Evolutionary conservation across 2,329 filamentous ascomycete species (phyloP), one percentile per base, ranked within the genome.

Genomic region (Aspergillus versicolor): DNA sequence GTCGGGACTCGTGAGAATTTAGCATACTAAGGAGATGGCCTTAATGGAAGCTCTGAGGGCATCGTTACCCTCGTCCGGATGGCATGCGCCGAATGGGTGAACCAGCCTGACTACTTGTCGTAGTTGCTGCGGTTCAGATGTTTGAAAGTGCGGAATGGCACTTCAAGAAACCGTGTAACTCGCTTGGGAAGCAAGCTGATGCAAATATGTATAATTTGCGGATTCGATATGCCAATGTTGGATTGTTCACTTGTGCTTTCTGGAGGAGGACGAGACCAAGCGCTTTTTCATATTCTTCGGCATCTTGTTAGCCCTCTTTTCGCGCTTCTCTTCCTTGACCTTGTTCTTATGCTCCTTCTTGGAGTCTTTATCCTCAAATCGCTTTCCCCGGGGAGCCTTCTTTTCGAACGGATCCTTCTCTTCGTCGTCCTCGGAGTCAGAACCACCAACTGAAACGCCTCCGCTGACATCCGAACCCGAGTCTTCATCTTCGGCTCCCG

Each of bases 291-390:
- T 64, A 71, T 95, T 87, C 78, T 99, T 99, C 0, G 94, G 93
- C 77, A 99, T 96, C 81, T 99, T 99, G 4, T 90, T 89, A 74
- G 93, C 91, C 59, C 94, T 82, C 79, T 95, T 92, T 74, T 97
- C 92, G 37, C 91, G 87, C 79, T 96, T 97, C 68, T 92, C 93
- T 69, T 97, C 93, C 77, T 97, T 99, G 65, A 97, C 89, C 1
- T 89, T 88, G 72, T 86, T 84, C 74, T 99, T 99, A 74, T 97
- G 94, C 63, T 85, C 86, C 64, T 88, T 89, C 74, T 97, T 97
- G 58, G 85, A 85, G 12, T 96, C 91, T 76, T 97, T 97, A 67
- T 97, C 91, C 71, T 94, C 88, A 67, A 95, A 93, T 60, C 89
- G 85, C 73, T 91, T 92, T 1, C 92, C 92, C 34, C 92, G 81